Evolutionary conservation across 805 yeast species (phyloP).

Genomic region (Suhomyces faveliae): DNA sequence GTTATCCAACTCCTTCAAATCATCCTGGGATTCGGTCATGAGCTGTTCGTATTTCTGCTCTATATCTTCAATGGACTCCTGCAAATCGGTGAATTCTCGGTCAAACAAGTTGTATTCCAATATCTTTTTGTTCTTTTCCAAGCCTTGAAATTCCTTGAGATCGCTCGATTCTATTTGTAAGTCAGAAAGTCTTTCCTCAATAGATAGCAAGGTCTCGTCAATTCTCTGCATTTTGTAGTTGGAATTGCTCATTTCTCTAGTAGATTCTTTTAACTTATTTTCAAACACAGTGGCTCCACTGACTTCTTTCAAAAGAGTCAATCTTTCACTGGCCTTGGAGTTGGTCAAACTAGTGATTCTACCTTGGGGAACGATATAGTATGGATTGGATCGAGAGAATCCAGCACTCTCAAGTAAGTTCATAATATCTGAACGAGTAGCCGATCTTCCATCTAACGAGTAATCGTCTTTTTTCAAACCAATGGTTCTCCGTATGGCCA

Average conservation of each 20-base stretch:
- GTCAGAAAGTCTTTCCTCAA: constrained; percentile 71
- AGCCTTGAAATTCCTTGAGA: constrained; percentile 62
- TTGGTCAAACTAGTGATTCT: constrained; percentile 83
- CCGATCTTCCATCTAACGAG: constrained; percentile 74
- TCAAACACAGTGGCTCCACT: constrained; percentile 96
- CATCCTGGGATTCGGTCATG: constrained; percentile 51
- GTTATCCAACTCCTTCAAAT: constrained; percentile 55
- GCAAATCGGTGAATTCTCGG: constrained; percentile 66
- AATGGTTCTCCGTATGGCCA: constrained; percentile 79
- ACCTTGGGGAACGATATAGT: constrained; percentile 97
- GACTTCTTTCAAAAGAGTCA: constrained; percentile 79
- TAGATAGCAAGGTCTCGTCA: constrained; percentile 66
- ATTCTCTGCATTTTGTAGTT: constrained; percentile 68
- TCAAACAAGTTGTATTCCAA: constrained; percentile 75
- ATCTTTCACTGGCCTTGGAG: constrained; percentile 81
- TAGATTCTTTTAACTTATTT: constrained; percentile 70
- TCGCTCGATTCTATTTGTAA: constrained; percentile 79
- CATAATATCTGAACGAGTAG: constrained; percentile 77
- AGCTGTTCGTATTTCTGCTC: constrained; percentile 56
- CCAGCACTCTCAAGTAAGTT: constrained; percentile 89
- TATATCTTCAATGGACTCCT: constrained; percentile 55
- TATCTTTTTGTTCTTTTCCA: constrained; percentile 66
- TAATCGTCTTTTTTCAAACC: constrained; percentile 94
- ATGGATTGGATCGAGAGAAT: constrained; percentile 84
- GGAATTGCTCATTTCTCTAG: constrained; percentile 75